Evolutionary conservation across 176 grass and related monocot species (phyloP).

Genomic region (Miscanthus lutarioriparius): DNA sequence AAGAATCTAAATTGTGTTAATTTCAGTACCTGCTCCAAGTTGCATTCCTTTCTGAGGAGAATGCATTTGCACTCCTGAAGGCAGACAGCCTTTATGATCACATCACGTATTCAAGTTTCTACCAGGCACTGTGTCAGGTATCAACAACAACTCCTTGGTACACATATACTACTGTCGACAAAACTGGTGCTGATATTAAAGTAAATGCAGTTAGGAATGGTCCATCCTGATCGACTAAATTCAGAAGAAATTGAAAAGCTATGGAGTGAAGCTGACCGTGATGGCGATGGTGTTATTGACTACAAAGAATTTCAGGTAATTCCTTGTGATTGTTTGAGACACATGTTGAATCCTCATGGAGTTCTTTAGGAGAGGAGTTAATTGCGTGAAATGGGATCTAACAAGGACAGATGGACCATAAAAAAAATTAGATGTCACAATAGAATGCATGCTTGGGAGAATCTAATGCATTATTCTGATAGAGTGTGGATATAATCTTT

Average conservation of each 20-base stretch:
- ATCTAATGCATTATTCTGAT: not conserved
- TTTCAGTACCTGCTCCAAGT: slow-evolving; percentile 72
- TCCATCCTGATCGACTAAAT: slow-evolving; percentile 62
- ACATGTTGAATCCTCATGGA: not conserved
- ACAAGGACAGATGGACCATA: slow-evolving; percentile 2
- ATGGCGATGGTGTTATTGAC: slow-evolving; percentile 66
- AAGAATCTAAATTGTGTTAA: slow-evolving; percentile 23
- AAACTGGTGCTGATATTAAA: not conserved
- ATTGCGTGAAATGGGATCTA: not conserved
- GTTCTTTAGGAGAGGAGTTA: slow-evolving; percentile 15
- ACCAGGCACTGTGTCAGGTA: slow-evolving; percentile 81
- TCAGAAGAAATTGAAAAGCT: slow-evolving; percentile 68
- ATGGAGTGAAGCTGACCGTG: slow-evolving; percentile 63
- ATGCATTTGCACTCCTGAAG: slow-evolving; percentile 89
- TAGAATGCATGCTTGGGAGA: not conserved
- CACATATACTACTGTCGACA: not conserved
- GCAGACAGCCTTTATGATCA: slow-evolving; percentile 64
- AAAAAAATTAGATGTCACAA: not conserved
- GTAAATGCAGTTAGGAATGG: slow-evolving; percentile 63
- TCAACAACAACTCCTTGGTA: not conserved
- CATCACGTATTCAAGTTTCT: slow-evolving; percentile 82
- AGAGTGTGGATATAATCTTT: not conserved
- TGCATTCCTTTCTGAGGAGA: slow-evolving; percentile 62
- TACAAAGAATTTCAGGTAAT: slow-evolving; percentile 81
- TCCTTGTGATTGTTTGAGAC: slow-evolving; percentile 4